Evolutionary conservation across 1,284 basidiomycete genomes (phyloP).

Genomic region (Microbotryum violaceum): DNA sequence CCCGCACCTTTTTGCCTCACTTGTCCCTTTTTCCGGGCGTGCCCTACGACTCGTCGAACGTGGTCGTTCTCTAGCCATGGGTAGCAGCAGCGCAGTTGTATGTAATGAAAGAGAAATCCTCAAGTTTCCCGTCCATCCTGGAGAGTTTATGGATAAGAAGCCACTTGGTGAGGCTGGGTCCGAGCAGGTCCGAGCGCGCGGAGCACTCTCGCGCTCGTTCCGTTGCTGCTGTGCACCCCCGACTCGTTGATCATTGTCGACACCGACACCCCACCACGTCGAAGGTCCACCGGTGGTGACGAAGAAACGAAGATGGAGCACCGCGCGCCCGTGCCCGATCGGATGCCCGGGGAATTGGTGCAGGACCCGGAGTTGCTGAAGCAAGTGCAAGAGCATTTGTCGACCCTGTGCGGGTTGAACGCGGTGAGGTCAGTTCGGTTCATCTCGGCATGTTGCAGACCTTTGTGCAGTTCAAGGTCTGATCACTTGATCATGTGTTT

Average conservation of each 20-base stretch:
- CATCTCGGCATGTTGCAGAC: too few relatives aligned
- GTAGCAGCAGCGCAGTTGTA: not conserved
- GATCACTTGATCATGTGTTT: not conserved
- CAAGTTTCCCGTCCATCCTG: not conserved
- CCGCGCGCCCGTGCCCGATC: slow-evolving; percentile 26
- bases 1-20: too few relatives aligned
- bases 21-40: too few relatives aligned
- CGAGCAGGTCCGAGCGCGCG: not conserved
- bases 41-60: too few relatives aligned
- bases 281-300: too few relatives aligned
- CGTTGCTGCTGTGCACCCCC: too few relatives aligned
- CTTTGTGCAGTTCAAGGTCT: too few relatives aligned
- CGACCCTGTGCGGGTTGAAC: slow-evolving; percentile 21
- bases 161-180: not conserved
- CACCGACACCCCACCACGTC: too few relatives aligned
- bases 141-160: not conserved
- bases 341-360: slow-evolving; percentile 29
- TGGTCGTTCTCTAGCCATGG: not conserved
- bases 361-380: slow-evolving; percentile 26
- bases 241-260: not conserved
- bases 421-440: slow-evolving; percentile 19
- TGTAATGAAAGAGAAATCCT: not conserved
- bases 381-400: slow-evolving; percentile 28
- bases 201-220: not conserved
- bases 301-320: not conserved